Base-by-base conservation (phyloP, 2,329 filamentous ascomycete genomes). In the Penicillium psychrosexuale region DNA sequence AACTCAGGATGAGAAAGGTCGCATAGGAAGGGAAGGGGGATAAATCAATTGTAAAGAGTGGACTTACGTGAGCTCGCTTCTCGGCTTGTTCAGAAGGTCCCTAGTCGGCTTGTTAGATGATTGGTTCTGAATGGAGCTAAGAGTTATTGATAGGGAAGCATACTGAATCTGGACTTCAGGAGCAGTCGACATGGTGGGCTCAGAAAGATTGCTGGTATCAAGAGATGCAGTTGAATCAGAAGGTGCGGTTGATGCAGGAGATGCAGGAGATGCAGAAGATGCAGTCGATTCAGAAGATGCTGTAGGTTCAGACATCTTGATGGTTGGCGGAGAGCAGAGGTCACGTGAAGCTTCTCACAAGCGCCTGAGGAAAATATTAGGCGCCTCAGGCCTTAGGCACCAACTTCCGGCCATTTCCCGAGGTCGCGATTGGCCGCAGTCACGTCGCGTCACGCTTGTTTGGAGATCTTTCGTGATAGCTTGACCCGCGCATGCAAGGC, bases 31-130 rank as follows among this genome's bases (percentile, higher is more conserved):
- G 9, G 52, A 50, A 24, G n/a, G 36, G 36, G 30, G 30, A 28
- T 11, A 52, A 53, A 28, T 17, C 19, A 3, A 34, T 28, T 53
- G 13, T 34, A 19, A 47, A 24, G 51, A 31, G 19, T 39, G 37
- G 43, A 82, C 88, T 66, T 85, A 95, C 91, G 91, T 96, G 77
- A 96, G 88, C 73, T 97, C 92, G 69, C 82, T 85, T 77, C 91
- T 90, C 63, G 90, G 87, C 83, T 96, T 96, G 74, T 84, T 87
- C 63, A 95, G 85, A 69, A 96, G 85, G 76, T 96, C 91, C 77
- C 91, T 95, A 72, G 57, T 56, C 15, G 47, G 45, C 17, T 63
- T 49, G 58, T 65, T 60, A 64, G 56, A 63, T 60, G 60, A 54
- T 53, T 51, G 51, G 51, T 44, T 42, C 39, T 44, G 22, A 33